Conservation (phyloP, 257 asterid genomes). For the Plectranthus barbatus region DNA sequence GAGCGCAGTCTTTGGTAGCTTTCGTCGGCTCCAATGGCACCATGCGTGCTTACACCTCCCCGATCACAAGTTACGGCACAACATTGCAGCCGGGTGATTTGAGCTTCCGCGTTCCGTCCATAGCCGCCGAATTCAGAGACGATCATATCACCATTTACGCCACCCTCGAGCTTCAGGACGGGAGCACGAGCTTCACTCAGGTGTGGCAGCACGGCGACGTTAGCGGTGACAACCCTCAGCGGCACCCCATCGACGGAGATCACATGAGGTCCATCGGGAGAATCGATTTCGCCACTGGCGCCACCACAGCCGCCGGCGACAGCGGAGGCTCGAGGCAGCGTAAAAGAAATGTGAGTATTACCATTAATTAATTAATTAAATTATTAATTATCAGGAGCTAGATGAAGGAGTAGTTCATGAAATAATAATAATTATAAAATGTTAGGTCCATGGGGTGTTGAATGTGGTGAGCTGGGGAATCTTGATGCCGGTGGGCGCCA, state of each 20-base stretch:
- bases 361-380: neutral
- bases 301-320: slow-evolving; percentile 6
- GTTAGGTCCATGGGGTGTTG: slow-evolving; percentile 61
- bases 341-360: slow-evolving; percentile 39
- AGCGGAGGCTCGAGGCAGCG: slow-evolving; percentile 24
- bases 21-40: slow-evolving; percentile 19
- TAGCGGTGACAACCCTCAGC: slow-evolving; percentile 7
- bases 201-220: slow-evolving; percentile 71
- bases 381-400: no score
- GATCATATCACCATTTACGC: slow-evolving; percentile 52
- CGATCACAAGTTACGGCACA: neutral
- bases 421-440: no score
- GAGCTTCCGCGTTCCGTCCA: slow-evolving; percentile 47
- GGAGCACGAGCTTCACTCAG: slow-evolving; percentile 46
- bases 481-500: slow-evolving; percentile 58
- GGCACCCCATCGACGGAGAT: slow-evolving; percentile 14
- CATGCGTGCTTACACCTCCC: slow-evolving; percentile 40
- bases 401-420: no score
- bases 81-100: slow-evolving; percentile 24
- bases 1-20: slow-evolving; percentile 64
- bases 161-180: slow-evolving; percentile 41
- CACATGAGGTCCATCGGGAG: slow-evolving; percentile 28
- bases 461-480: slow-evolving; percentile 84
- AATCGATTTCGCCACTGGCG: slow-evolving; percentile 39
- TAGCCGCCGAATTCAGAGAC: slow-evolving; percentile 25